phyloP scores from a whole-genome alignment of 2,329 filamentous ascomycete genomes.

The Aspergillus sp. region DNA sequence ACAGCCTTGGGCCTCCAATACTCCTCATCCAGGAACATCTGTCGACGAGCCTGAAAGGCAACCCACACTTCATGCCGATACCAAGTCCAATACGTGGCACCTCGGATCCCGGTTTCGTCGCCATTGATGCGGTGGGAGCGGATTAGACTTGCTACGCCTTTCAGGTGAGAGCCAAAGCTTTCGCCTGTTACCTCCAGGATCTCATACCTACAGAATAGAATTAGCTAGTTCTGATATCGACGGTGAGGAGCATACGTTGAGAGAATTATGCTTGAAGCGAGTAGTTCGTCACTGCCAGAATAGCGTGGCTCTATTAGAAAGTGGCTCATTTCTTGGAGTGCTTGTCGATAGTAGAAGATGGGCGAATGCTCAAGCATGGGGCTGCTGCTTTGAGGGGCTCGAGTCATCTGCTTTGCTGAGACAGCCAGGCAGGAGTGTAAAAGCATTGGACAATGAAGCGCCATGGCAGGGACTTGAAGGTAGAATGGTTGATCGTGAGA shows the following conservation, averaged over 20 bases:
- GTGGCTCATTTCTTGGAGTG: background rate
- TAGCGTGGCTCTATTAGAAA: background rate
- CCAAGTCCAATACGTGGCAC: conserved; percentile 5
- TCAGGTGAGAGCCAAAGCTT: conserved; percentile 3
- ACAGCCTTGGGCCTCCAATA: conserved; percentile 1
- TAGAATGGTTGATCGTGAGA: conserved; percentile 5
- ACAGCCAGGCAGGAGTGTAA: conserved; percentile 3
- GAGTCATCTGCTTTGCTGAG: conserved; percentile 1
- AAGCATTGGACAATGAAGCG: conserved; percentile 1
- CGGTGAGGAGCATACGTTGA: background rate
- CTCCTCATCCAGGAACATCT: conserved; percentile 1
- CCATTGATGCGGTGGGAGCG: conserved; percentile 1
- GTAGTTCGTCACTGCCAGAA: background rate
- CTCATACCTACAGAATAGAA: background rate
- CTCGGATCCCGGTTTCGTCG: background rate
- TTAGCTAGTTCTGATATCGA: no score
- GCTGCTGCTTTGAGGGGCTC: background rate
- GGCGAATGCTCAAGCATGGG: background rate
- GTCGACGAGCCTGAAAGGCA: conserved; percentile 1
- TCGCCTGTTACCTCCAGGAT: conserved; percentile 1
- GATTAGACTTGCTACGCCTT: conserved; percentile 1
- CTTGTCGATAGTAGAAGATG: conserved; percentile 1
- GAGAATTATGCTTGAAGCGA: conserved; percentile 3
- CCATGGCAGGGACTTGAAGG: conserved; percentile 1
- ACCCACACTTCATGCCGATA: conserved; percentile 5